Evolutionary conservation across 2,329 filamentous ascomycete species (phyloP).

Genomic region (Exophiala lecanii-corni): DNA sequence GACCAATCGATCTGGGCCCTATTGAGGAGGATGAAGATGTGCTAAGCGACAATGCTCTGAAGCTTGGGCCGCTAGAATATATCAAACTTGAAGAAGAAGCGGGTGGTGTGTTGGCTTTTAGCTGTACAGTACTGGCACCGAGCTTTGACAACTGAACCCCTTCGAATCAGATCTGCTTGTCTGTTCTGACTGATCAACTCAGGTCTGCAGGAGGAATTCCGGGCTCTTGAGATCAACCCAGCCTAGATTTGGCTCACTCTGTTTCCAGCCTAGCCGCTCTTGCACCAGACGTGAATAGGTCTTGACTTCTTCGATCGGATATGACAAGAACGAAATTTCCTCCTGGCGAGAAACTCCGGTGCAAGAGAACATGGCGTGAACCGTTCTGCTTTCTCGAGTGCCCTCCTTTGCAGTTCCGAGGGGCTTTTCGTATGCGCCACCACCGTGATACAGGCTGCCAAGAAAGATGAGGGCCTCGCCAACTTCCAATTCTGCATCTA

Average conservation of each 20-base stretch:
- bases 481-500: conserved; percentile 33
- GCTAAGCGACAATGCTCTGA: conserved; percentile 29
- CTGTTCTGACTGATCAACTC: too few species aligned
- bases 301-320: conserved; percentile 37
- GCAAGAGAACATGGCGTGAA: conserved; percentile 40
- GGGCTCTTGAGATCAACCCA: conserved; percentile 40
- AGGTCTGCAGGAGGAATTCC: conserved; percentile 29
- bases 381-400: conserved; percentile 27
- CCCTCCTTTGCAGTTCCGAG: conserved; percentile 25
- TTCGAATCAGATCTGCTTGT: too few species aligned
- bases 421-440: conserved; percentile 30
- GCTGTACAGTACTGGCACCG: conserved; percentile 23
- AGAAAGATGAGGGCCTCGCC: conserved; percentile 39
- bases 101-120: conserved; percentile 19
- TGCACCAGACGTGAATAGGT: conserved; percentile 35
- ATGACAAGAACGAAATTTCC: conserved; percentile 35
- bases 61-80: conserved; percentile 28
- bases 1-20: conserved; percentile 30
- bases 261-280: conserved; percentile 38
- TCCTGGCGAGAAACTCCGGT: conserved; percentile 36
- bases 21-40: conserved; percentile 31
- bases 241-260: conserved; percentile 38
- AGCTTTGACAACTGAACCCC: conserved; percentile 11
- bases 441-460: conserved; percentile 37
- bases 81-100: conserved; percentile 23